Conservation (phyloP, 1,284 basidiomycete species). For the Fomitopsis palustris region DNA sequence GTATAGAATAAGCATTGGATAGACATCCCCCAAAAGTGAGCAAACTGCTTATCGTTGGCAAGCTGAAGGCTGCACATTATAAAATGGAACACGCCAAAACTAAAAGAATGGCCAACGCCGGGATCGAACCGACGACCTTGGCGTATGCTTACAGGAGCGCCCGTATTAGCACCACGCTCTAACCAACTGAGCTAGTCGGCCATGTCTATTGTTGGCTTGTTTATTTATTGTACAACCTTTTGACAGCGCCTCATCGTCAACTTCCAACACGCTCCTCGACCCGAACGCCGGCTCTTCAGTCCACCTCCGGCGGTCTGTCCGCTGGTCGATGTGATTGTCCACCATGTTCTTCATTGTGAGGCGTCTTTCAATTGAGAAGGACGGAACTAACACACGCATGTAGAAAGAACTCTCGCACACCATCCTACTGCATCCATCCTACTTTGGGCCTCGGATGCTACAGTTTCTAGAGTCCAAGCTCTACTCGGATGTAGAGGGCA, state of each 20-base stretch:
- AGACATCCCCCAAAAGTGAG: too few relatives aligned
- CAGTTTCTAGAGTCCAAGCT: constrained; percentile 92
- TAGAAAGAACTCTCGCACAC: constrained; percentile 96
- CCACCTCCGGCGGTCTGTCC: neutral
- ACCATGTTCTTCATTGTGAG: constrained; percentile 80
- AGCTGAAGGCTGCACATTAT: neutral
- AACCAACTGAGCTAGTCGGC: constrained; percentile 13
- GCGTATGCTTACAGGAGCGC: neutral
- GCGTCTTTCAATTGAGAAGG: neutral
- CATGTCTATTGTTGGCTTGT: neutral
- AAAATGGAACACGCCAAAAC: neutral
- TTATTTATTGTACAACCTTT: neutral
- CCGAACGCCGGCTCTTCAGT: neutral
- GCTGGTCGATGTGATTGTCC: constrained; percentile 5
- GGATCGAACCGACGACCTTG: constrained; percentile 14
- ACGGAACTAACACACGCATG: neutral
- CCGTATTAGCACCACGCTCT: constrained; percentile 12
- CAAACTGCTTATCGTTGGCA: too few relatives aligned
- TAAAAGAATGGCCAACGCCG: constrained; percentile 8
- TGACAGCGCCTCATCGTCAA: too few relatives aligned
- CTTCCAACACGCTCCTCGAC: too few relatives aligned
- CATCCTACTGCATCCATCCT: constrained; percentile 95
- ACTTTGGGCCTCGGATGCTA: constrained; percentile 94
- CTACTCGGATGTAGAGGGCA: constrained; percentile 95
- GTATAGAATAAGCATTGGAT: too few relatives aligned